phyloP scores from a whole-genome alignment of 2,329 filamentous ascomycete genomes.

The Aspergillus flavus region DNA sequence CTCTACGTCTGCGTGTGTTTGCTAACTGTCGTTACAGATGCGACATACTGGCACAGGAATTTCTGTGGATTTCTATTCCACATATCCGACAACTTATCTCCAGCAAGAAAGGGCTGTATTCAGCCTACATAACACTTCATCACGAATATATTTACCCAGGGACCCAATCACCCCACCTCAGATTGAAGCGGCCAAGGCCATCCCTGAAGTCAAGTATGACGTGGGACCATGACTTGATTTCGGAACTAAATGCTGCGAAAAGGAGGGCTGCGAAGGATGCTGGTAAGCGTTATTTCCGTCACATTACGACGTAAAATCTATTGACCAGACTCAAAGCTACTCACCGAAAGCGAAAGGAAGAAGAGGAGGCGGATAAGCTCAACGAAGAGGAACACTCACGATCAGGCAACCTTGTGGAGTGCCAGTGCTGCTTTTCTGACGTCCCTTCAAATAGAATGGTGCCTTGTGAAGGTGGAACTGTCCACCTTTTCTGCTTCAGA shows the following conservation, averaged over 20 bases:
- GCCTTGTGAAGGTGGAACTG: conserved; percentile 61
- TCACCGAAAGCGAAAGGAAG: conserved; percentile 23
- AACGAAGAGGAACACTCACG: conserved; percentile 44
- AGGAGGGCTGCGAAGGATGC: conserved; percentile 23
- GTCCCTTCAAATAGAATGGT: conserved; percentile 68
- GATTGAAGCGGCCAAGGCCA: conserved; percentile 21
- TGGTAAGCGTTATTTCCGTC: conserved; percentile 16
- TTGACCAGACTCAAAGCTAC: conserved; percentile 12
- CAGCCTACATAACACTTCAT: conserved; percentile 30
- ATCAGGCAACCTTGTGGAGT: conserved; percentile 64
- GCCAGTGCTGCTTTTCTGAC: conserved; percentile 72
- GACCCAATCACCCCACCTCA: conserved; percentile 20
- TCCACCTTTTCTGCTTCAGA: conserved; percentile 70
- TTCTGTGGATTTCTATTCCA: conserved; percentile 38
- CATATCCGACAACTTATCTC: conserved; percentile 40
- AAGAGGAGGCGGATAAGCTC: conserved; percentile 30
- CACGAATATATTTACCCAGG: conserved; percentile 22
- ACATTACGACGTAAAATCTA: background rate
- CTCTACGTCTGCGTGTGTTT: background rate
- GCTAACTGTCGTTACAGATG: conserved; percentile 21
- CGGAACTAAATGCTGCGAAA: conserved; percentile 31
- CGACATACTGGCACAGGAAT: conserved; percentile 36
- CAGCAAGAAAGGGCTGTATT: conserved; percentile 32
- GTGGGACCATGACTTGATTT: background rate
- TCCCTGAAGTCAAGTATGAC: background rate